Evolutionary conservation across 495 filamentous ascomycete species (phyloP).

Genomic region (Aspergillus sparsus): DNA sequence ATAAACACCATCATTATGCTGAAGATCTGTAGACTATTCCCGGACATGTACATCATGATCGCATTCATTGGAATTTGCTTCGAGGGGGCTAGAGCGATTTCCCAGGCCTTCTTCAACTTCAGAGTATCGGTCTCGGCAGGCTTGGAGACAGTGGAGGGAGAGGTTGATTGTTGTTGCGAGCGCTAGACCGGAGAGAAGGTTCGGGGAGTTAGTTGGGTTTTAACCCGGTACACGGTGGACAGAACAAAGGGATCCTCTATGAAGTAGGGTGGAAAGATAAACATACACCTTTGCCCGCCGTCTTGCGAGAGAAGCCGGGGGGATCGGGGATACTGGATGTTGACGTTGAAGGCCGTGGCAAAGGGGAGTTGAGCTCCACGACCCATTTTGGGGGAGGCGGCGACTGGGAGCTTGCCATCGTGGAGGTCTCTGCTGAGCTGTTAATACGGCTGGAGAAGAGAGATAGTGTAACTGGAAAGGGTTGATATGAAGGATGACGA

Average conservation of each 20-base stretch:
- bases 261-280: neutral
- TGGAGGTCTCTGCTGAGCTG: slow-evolving; percentile 2
- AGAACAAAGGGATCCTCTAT: neutral
- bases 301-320: slow-evolving; percentile 70
- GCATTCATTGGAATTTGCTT: slow-evolving; percentile 97
- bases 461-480: neutral
- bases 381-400: slow-evolving; percentile 74
- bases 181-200: slow-evolving; percentile 36
- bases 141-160: slow-evolving; percentile 33
- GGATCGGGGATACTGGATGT: slow-evolving; percentile 73
- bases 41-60: slow-evolving; percentile 99
- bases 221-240: neutral
- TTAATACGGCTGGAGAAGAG: slow-evolving; percentile 4
- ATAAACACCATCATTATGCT: slow-evolving; percentile 99
- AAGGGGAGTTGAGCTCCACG: slow-evolving; percentile 67
- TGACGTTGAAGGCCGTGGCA: slow-evolving; percentile 58
- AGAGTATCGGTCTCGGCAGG: slow-evolving; percentile 85
- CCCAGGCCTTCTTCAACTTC: slow-evolving; percentile 99
- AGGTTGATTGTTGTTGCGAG: slow-evolving; percentile 32
- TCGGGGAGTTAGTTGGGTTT: neutral
- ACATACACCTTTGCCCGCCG: slow-evolving; percentile 43
- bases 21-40: slow-evolving; percentile 97
- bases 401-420: slow-evolving; percentile 33
- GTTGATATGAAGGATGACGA: neutral
- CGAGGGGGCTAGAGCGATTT: slow-evolving; percentile 89